Conservation (phyloP, 768 basidiomycete genomes). For the Pholiota conissans region DNA sequence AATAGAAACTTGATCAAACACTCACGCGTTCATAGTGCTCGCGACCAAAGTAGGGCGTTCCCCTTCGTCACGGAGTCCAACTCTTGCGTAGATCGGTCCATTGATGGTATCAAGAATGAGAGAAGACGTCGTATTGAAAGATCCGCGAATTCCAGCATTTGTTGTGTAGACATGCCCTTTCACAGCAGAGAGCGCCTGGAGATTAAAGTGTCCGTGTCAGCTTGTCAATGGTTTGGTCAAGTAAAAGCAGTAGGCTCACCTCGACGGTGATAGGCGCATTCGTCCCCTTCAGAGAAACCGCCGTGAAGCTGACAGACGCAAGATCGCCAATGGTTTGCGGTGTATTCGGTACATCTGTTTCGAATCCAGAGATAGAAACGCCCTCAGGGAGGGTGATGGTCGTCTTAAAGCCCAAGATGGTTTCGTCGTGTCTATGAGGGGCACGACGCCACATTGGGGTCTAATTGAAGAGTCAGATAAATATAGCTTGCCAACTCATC, state of each 20-base stretch:
- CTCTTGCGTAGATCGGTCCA: constrained; percentile 35
- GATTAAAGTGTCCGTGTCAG: not conserved
- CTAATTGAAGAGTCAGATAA: constrained; percentile 9
- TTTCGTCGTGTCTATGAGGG: constrained; percentile 9
- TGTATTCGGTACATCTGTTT: constrained; percentile 42
- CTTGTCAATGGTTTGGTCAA: not conserved
- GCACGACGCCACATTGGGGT: constrained; percentile 11
- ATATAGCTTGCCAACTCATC: not conserved
- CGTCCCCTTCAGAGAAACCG: constrained; percentile 32
- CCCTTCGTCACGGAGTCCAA: constrained; percentile 33
- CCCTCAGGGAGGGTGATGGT: constrained; percentile 36
- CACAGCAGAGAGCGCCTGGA: constrained; percentile 2
- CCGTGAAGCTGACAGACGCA: constrained; percentile 34
- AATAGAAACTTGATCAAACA: not conserved
- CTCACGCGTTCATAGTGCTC: constrained; percentile 44
- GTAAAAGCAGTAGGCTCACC: too few species aligned
- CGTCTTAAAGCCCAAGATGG: constrained; percentile 33
- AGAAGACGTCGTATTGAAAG: constrained; percentile 33
- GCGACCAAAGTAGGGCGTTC: constrained; percentile 28
- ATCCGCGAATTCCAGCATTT: constrained; percentile 33
- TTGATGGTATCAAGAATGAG: constrained; percentile 43
- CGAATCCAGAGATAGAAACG: constrained; percentile 38
- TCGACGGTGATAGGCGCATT: constrained; percentile 34
- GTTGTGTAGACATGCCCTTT: constrained; percentile 4
- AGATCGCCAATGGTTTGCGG: constrained; percentile 36